Evolutionary conservation across 441 rosid genomes (phyloP), one percentile per base, ranked within the genome.

Genomic region (Viola pubescens): DNA sequence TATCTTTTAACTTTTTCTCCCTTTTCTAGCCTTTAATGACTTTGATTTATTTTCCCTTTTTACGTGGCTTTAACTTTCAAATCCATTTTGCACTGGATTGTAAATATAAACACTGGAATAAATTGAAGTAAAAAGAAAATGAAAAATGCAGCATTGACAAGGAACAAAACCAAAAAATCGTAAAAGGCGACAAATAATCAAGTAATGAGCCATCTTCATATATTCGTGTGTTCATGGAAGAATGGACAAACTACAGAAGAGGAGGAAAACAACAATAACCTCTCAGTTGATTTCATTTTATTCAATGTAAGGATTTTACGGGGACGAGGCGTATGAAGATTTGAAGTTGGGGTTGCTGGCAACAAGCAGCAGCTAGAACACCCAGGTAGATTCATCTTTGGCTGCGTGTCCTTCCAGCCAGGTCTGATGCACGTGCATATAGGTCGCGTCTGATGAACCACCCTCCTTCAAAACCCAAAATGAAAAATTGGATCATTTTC

Each of bases 361-460:
- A 39, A 38, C 9, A 19, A 64, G 9, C 52, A 16, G 10, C 12
- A n/a, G 59, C 60, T 64, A 67, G 61, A 72, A 71, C 63, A 75
- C 39, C 84, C 85, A 82, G 66, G 70, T 51, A 10, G 79, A 75
- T 53, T 67, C 62, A 73, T 79, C 84, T 64, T 77, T 70, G 4
- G 65, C 77, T 63, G 58, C 75, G 5, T 74, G 71, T 62, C 76
- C 90, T 72, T 72, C 80, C 7, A 79, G 62, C 98, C 96, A 91
- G 39, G 79, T 84, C 71, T 86, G 83, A 68, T 86, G 74, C 58
- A 91, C 58, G 63, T 85, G 88, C 77, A 79, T 58, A 66, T 79
- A 85, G 44, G 63, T 74, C 48, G 77, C 77, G 8, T 69, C 67
- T 0, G 52, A 38, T 0, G 52, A 38, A 60, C 54, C 63, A 8